phyloP scores from a whole-genome alignment of 345 rosid species.

The Viola odorata region DNA sequence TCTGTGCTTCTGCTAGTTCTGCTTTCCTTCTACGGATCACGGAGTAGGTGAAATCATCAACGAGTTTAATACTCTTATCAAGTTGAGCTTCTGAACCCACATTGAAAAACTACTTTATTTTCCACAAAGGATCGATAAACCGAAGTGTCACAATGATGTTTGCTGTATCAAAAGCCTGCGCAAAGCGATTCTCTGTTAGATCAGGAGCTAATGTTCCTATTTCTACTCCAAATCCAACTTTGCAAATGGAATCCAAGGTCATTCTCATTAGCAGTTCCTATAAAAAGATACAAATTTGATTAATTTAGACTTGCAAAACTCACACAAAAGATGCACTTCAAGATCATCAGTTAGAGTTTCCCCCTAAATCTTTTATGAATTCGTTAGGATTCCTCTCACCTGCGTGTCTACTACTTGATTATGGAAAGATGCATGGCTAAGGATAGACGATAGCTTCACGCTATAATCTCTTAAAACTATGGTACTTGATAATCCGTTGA shows the following conservation, averaged over 20 bases:
- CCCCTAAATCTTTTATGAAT: background rate
- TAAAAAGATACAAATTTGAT: background rate
- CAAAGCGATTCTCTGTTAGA: conserved; percentile 67
- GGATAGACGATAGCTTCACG: conserved; percentile 65
- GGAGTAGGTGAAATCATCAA: conserved; percentile 76
- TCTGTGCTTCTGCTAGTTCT: conserved; percentile 41
- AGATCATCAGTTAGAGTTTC: background rate
- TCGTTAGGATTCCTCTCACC: conserved; percentile 27
- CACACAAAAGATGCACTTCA: background rate
- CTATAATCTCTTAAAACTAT: conserved; percentile 78
- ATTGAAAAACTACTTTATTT: conserved; percentile 57
- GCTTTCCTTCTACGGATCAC: conserved; percentile 70
- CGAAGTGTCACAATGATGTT: conserved; percentile 80
- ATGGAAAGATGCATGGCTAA: conserved; percentile 43
- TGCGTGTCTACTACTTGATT: conserved; percentile 75
- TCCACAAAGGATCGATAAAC: conserved; percentile 88
- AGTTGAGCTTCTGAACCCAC: conserved; percentile 86
- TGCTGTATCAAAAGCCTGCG: conserved; percentile 80
- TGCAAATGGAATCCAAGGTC: conserved; percentile 92
- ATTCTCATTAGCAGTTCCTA: conserved; percentile 86
- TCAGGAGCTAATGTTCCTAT: conserved; percentile 72
- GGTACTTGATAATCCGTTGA: too few species aligned
- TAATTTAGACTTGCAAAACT: background rate
- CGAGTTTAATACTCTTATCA: conserved; percentile 61
- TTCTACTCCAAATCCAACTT: conserved; percentile 93